These are phyloP conservation scores for Mycena polygramma DNA, from an alignment of 768 basidiomycete species.

Conservation along the genomic window DNA sequence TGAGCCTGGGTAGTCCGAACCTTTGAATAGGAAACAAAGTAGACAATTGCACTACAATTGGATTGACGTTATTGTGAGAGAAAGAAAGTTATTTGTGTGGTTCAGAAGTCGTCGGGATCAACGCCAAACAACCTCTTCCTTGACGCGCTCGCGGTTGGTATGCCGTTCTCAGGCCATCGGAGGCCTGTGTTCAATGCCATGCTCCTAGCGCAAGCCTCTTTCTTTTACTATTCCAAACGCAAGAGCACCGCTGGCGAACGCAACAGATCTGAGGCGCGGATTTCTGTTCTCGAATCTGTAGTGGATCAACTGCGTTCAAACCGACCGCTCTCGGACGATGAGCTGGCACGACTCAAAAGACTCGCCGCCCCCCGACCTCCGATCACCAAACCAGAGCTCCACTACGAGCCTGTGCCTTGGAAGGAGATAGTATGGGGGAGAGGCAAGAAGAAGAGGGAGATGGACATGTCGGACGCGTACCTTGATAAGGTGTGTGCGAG, in stretches of 20 bases:
- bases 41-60: background rate
- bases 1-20: background rate
- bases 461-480: conserved; percentile 36
- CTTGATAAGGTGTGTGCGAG: conserved; percentile 30
- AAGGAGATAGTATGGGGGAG: conserved; percentile 31
- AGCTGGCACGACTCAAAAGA: conserved; percentile 66
- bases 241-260: conserved; percentile 65
- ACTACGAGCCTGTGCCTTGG: conserved; percentile 33
- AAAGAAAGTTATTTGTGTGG: background rate
- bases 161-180: conserved; percentile 37
- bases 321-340: conserved; percentile 59
- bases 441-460: conserved; percentile 29
- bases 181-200: conserved; percentile 35
- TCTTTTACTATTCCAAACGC: conserved; percentile 50
- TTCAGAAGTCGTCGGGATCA: background rate
- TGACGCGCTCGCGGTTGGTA: conserved; percentile 7
- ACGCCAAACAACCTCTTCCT: background rate
- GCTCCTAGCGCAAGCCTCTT: conserved; percentile 37
- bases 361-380: conserved; percentile 53
- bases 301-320: conserved; percentile 64
- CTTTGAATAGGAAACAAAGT: background rate
- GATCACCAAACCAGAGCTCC: conserved; percentile 23
- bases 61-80: background rate
- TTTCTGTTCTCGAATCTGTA: conserved; percentile 74
- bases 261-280: conserved; percentile 66